phyloP scores from a whole-genome alignment of 108 stramenopile genomes.

The Stephanodiscus triporus region DNA sequence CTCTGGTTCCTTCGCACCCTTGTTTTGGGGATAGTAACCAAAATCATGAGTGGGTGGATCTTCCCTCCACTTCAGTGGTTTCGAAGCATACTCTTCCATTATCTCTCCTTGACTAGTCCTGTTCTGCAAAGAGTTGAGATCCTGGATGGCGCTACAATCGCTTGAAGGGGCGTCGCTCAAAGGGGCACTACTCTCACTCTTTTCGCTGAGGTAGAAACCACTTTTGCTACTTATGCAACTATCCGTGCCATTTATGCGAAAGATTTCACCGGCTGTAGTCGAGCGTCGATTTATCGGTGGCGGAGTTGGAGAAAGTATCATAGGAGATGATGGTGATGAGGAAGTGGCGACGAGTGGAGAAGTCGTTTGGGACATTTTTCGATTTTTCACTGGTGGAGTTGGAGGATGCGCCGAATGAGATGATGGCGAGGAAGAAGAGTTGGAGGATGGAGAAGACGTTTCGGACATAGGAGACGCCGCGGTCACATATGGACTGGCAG shows the following conservation, averaged over 20 bases:
- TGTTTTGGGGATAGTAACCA: conserved; percentile 21
- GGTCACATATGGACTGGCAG: background rate
- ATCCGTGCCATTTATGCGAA: conserved; percentile 25
- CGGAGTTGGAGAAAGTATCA: background rate
- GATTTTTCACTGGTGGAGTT: background rate
- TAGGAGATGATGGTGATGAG: background rate
- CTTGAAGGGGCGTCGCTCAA: background rate
- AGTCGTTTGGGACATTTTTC: background rate
- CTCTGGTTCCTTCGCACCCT: conserved; percentile 18
- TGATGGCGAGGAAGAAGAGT: background rate
- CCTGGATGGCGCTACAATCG: conserved; percentile 1
- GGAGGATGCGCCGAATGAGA: background rate
- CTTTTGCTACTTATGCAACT: conserved; percentile 11
- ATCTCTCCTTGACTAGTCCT: background rate
- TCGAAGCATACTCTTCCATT: background rate
- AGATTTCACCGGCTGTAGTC: conserved; percentile 8
- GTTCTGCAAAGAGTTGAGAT: background rate
- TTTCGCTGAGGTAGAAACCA: conserved; percentile 5
- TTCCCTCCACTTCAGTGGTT: background rate
- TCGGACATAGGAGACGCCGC: background rate
- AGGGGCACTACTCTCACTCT: background rate
- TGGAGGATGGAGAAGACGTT: background rate
- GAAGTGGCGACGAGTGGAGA: background rate
- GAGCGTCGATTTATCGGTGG: conserved; percentile 4
- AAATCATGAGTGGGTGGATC: conserved; percentile 22